Conservation (phyloP, 2,329 filamentous ascomycete genomes). For the Alternaria arborescens region DNA sequence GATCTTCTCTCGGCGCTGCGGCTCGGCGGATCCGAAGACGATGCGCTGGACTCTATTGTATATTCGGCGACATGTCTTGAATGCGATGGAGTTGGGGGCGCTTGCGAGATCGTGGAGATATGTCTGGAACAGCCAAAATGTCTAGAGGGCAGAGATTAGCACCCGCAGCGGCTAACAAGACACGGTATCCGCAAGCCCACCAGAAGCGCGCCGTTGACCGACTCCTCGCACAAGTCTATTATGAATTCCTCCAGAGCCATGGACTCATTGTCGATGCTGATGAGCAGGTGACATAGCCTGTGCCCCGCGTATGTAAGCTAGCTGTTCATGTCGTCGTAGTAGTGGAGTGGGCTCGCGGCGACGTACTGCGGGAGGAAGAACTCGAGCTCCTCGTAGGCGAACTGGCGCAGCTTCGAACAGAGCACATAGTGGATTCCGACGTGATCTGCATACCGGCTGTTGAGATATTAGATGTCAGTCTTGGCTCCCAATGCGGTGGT, state of each 20-base stretch:
- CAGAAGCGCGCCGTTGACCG: constrained; percentile 82
- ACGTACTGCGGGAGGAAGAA: constrained; percentile 78
- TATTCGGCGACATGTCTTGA: constrained; percentile 82
- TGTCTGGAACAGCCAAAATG: constrained; percentile 90
- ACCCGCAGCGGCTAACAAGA: constrained; percentile 29
- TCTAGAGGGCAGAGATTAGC: constrained; percentile 62
- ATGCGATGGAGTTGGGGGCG: constrained; percentile 77
- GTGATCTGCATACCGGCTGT: constrained; percentile 85
- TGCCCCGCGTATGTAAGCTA: constrained; percentile 52
- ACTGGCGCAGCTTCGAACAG: constrained; percentile 87
- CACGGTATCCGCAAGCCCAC: constrained; percentile 60
- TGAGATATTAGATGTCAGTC: constrained; percentile 18
- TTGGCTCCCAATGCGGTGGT: constrained; percentile 8
- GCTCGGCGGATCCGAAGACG: constrained; percentile 79
- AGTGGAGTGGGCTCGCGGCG: constrained; percentile 13
- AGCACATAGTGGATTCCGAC: constrained; percentile 90
- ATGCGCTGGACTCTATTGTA: constrained; percentile 91
- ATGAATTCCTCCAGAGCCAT: constrained; percentile 91
- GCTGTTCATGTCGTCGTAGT: constrained; percentile 24
- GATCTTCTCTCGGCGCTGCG: constrained; percentile 75
- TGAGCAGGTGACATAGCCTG: constrained; percentile 80
- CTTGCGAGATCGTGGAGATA: constrained; percentile 82
- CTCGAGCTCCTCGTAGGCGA: constrained; percentile 90
- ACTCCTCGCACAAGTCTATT: constrained; percentile 85
- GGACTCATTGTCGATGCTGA: constrained; percentile 88